Base-by-base conservation (phyloP, 441 rosid species). In the Viola pubescens region DNA sequence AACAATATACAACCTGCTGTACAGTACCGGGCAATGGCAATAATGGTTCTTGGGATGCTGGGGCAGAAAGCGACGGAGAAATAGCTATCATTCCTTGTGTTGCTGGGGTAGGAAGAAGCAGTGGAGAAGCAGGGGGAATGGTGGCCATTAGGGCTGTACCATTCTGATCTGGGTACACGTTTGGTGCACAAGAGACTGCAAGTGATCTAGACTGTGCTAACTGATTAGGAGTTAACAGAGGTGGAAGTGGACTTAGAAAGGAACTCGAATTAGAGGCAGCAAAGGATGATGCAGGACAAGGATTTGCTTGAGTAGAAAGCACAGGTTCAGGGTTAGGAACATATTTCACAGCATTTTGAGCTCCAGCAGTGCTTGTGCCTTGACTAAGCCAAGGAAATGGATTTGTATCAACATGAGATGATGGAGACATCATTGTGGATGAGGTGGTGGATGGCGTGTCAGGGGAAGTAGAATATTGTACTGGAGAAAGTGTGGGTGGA, bases 1-100 rank as follows among this genome's bases (percentile, higher is more conserved):
- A 2, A 26, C 34, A 26, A 26, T 26, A 26, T 26, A 26, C 45
- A 54, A 83, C 81, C 84, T 81, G 77, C 53, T 43, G 76, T 41
- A 60, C 62, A 68, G 81, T 39, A 65, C 59, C 53, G 50, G 81
- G 84, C 64, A 65, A 61, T 43, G 80, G 84, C 71, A 79, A 73
- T 54, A 79, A 65, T 39, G 82, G 84, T 37, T 75, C 56, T 68
- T 77, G 81, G 56, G 68, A 60, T 34, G 60, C 65, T 48, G 61
- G 59, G 56, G 62, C 34, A 63, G 70, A 59, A 70, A 48, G 48
- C 40, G 34, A 58, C 39, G 75, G 34, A 26, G 34, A 26, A 26
- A 2, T 26, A 26, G 34, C 3, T 26, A 26, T 26, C 34, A 26
- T 1, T 26, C 34, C 34, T 26, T 26, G 34, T 2, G 34, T 2